Conservation (phyloP, 2,329 filamentous ascomycete species). For the Fusarium beomiforme region DNA sequence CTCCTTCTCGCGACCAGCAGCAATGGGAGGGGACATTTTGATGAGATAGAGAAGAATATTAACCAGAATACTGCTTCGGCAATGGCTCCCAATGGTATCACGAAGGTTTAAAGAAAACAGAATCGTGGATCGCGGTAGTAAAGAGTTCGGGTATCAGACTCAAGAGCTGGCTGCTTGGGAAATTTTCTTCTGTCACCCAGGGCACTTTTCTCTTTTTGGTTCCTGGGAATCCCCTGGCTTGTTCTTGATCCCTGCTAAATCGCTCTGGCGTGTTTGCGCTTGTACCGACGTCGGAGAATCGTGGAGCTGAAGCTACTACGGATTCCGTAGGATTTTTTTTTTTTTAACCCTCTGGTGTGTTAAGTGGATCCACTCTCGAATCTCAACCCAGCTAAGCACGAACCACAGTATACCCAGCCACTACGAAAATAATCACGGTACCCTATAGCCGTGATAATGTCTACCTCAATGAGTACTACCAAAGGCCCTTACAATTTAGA, state of each 20-base stretch:
- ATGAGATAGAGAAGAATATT: not conserved
- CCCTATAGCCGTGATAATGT: conserved; percentile 4
- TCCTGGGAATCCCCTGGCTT: conserved; percentile 12
- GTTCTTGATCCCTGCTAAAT: conserved; percentile 32
- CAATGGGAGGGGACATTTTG: conserved; percentile 68
- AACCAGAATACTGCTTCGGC: conserved; percentile 2
- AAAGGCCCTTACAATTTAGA: not conserved
- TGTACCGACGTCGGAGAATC: conserved; percentile 42
- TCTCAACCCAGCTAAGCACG: not conserved
- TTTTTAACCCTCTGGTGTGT: conserved; percentile 1
- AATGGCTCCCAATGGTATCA: conserved; percentile 9
- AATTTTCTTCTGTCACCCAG: conserved; percentile 41
- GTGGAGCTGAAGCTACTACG: conserved; percentile 2
- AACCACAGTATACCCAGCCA: conserved; percentile 12
- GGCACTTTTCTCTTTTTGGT: conserved; percentile 33
- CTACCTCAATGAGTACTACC: no score
- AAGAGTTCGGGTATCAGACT: conserved; percentile 19
- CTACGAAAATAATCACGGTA: not conserved
- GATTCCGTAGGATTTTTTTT: conserved; percentile 14
- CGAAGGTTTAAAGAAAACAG: conserved; percentile 2
- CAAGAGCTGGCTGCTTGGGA: conserved; percentile 23
- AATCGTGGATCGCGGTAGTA: conserved; percentile 20
- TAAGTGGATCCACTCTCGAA: not conserved
- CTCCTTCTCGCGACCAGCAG: conserved; percentile 73
- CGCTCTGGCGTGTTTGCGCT: conserved; percentile 19